These are phyloP conservation scores for Saccharomycopsis oosterbeekiorum DNA, from an alignment of 805 yeast species.

Conservation along the genomic window DNA sequence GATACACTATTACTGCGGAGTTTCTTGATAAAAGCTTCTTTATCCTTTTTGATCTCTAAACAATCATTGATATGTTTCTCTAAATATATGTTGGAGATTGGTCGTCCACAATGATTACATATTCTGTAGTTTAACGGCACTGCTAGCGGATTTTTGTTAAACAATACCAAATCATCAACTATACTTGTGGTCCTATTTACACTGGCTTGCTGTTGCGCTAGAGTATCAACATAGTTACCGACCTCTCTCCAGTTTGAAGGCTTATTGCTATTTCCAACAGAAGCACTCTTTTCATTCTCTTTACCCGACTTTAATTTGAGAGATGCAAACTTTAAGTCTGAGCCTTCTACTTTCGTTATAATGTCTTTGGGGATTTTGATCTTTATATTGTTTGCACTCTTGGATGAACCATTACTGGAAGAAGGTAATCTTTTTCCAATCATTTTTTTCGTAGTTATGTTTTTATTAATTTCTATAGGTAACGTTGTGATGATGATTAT, in stretches of 20 bases:
- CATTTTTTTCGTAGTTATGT: background rate
- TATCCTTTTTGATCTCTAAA: slow-evolving; percentile 24
- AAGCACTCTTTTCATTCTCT: slow-evolving; percentile 1
- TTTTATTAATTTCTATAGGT: background rate
- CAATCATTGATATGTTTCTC: slow-evolving; percentile 33
- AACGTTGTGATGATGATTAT: no score
- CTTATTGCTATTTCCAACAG: background rate
- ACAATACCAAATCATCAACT: slow-evolving; percentile 8
- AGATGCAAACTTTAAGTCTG: slow-evolving; percentile 5
- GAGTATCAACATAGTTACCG: slow-evolving; percentile 25
- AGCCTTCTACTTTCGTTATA: background rate
- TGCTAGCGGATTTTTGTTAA: slow-evolving; percentile 28
- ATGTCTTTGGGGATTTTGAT: slow-evolving; percentile 9
- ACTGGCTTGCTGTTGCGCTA: slow-evolving; percentile 6
- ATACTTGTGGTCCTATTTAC: slow-evolving; percentile 2
- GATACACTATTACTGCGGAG: background rate
- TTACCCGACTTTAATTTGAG: slow-evolving; percentile 7
- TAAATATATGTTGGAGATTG: slow-evolving; percentile 31
- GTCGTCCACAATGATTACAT: slow-evolving; percentile 39
- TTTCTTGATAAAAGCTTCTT: background rate
- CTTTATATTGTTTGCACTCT: background rate
- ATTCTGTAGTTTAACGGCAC: slow-evolving; percentile 34
- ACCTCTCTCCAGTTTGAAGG: slow-evolving; percentile 25
- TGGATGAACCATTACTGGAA: slow-evolving; percentile 1
- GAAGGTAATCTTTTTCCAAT: slow-evolving; percentile 13